A percentile compares a stretch with the other conserved stretches of the same genome.
These are phyloP conservation scores for Paracoccidioides lutzii DNA, from an alignment of 2,329 filamentous ascomycete species.

Conservation along the genomic window DNA sequence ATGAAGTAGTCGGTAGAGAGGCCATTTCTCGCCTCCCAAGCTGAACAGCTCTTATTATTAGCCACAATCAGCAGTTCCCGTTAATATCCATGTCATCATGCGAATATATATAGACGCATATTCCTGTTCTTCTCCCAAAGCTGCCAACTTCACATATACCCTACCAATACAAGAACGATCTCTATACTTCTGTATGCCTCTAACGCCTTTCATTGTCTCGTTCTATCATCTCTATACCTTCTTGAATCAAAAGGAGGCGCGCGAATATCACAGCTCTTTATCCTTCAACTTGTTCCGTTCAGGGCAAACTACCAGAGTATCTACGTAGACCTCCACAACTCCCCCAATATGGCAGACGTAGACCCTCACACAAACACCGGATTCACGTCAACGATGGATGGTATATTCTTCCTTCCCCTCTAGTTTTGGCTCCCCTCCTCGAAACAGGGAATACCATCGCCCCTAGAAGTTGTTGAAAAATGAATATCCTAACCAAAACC, in stretches of 20 bases:
- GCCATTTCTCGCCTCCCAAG: background rate
- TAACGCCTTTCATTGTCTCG: no score
- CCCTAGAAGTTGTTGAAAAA: background rate
- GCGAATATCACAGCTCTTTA: no score
- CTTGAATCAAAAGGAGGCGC: no score
- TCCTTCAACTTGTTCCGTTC: no score
- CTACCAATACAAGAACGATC: no score
- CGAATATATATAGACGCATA: background rate
- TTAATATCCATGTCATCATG: background rate
- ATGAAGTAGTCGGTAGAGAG: background rate
- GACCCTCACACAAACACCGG: background rate
- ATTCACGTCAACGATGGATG: background rate
- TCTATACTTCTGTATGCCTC: no score
- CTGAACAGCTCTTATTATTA: background rate
- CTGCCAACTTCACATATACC: no score
- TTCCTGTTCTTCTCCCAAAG: no score
- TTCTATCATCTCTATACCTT: no score
- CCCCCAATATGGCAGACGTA: background rate
- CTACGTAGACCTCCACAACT: background rate
- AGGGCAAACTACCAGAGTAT: background rate
- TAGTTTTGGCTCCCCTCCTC: background rate
- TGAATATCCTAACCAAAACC: background rate
- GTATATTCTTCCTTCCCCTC: background rate
- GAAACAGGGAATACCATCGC: background rate
- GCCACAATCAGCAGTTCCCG: background rate